Evolutionary conservation across 129 eudicot genomes (phyloP), one percentile per base, ranked within the genome.

Genomic region (Ambrosia trifida): DNA sequence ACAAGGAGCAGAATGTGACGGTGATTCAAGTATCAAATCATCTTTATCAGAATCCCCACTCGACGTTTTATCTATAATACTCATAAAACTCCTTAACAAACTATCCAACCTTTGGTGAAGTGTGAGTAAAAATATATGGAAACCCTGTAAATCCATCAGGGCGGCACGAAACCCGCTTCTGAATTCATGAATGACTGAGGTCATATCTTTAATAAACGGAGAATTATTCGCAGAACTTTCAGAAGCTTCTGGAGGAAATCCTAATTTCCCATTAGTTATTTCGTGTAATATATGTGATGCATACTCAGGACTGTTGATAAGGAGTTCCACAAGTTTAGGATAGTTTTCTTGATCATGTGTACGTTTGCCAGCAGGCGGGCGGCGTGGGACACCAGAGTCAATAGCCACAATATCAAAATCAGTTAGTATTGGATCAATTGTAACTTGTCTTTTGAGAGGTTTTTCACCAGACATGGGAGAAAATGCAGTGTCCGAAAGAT

Each of bases 351-450:
- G 99, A 78, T 95, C 99, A 69, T 80, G 84, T 83, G 87, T 75
- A 49, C 94, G 97, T 79, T 90, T 95, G 38, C 89, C 91, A 65
- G 96, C 99, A 36, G 99, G 99, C 45, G 99, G 99, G 41, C 94
- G 88, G 43, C 99, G 93, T 68, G 99, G 97, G 41, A 95, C 99
- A 66, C 90, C 96, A 67, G 97, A 90, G 85, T 95, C 99, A 51
- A 95, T 95, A 28, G 97, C 97, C 70, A 95, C 86, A 33, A 90
- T 83, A 76, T 82, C 83, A 44, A 79, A 76, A 75, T 90, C 93
- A 47, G 72, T 41, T 69, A 50, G 38, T 40, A 61, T 68, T 59
- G 92, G 68, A 40, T 84, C 97, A 68, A 60, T 65, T 61, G 86
- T 79, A 43, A 73, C 63, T 77, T 80, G 83, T 82, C 91, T 84